phyloP scores from a whole-genome alignment of 1,284 basidiomycete genomes.

The Pascua sp. region DNA sequence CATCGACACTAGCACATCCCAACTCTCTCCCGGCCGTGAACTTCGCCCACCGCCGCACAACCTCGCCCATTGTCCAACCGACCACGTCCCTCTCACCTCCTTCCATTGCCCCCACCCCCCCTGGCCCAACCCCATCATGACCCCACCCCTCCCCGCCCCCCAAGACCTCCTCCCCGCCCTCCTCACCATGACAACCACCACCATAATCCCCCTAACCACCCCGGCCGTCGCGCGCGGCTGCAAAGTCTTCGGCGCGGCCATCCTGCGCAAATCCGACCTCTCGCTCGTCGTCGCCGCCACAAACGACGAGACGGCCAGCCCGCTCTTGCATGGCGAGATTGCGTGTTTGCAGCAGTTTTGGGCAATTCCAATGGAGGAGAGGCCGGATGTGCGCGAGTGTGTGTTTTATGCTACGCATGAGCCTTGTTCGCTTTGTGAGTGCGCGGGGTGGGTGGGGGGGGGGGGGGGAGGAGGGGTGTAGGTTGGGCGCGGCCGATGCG shows the following conservation, averaged over 20 bases:
- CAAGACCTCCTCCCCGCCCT: conserved; percentile 20
- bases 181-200: conserved; percentile 17
- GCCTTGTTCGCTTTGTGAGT: conserved; percentile 35
- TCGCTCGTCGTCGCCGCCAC: conserved; percentile 27
- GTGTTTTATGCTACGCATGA: conserved; percentile 36
- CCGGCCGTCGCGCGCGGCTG: conserved; percentile 23
- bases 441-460: too few species aligned
- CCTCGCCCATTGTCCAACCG: too few species aligned
- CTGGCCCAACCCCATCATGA: too few species aligned
- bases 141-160: background rate
- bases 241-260: conserved; percentile 36
- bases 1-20: too few species aligned
- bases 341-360: conserved; percentile 32
- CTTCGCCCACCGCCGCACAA: too few species aligned
- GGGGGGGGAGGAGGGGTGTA: too few species aligned
- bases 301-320: conserved; percentile 26
- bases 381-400: conserved; percentile 26
- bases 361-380: conserved; percentile 12
- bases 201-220: conserved; percentile 28
- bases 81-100: too few species aligned
- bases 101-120: too few species aligned
- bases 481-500: too few species aligned
- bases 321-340: conserved; percentile 34
- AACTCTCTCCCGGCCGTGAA: too few species aligned
- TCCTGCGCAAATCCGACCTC: conserved; percentile 30